A percentile compares a stretch with the other conserved stretches of the same genome.
These are phyloP conservation scores for Cyberlindnera maritima DNA, from an alignment of 805 yeast species.

Conservation along the genomic window DNA sequence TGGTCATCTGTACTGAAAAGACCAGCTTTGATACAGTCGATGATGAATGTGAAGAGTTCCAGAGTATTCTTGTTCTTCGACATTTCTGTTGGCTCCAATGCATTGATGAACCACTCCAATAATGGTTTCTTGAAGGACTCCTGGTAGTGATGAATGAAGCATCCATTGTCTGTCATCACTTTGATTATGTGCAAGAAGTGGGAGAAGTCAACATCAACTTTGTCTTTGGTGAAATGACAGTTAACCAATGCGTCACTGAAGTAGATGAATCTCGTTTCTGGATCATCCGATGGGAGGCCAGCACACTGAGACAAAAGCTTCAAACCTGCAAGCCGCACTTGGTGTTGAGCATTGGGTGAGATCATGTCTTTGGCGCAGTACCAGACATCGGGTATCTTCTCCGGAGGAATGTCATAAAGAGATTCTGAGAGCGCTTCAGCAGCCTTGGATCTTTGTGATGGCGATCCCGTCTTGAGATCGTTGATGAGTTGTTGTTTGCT, in stretches of 20 bases:
- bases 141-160: constrained; percentile 49
- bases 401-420: constrained; percentile 48
- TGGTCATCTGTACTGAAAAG: constrained; percentile 32
- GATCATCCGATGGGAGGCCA: constrained; percentile 42
- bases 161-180: constrained; percentile 50
- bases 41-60: constrained; percentile 36
- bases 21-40: constrained; percentile 45
- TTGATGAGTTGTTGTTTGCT: constrained; percentile 38
- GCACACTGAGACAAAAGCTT: constrained; percentile 56
- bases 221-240: constrained; percentile 34
- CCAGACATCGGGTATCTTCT: constrained; percentile 76
- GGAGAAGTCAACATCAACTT: constrained; percentile 49
- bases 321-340: constrained; percentile 48
- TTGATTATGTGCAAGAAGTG: constrained; percentile 46
- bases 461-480: constrained; percentile 37
- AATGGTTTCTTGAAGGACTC: constrained; percentile 41
- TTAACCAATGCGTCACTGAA: constrained; percentile 54
- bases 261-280: constrained; percentile 49
- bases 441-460: constrained; percentile 43
- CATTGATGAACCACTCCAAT: constrained; percentile 34
- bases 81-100: constrained; percentile 33
- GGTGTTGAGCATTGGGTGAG: constrained; percentile 34
- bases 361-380: constrained; percentile 54
- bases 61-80: constrained; percentile 18
- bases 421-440: constrained; percentile 49